Evolutionary conservation across 108 stramenopile genomes (phyloP).

Genomic region (Seminavis robusta): DNA sequence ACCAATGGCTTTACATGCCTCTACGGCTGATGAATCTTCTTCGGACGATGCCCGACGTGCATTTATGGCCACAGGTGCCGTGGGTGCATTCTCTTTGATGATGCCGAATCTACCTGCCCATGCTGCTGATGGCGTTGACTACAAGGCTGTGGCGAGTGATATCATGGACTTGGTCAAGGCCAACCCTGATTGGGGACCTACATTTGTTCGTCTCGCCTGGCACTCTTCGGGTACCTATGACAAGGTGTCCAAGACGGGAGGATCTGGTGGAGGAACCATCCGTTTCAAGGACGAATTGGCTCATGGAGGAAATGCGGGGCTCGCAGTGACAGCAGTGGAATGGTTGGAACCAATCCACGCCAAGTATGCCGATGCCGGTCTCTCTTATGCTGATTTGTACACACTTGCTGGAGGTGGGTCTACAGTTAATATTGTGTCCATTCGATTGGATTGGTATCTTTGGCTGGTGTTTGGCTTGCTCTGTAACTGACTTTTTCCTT

Average conservation of each 20-base stretch:
- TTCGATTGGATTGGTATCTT: neutral
- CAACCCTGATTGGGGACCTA: conserved; percentile 48
- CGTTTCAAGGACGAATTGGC: conserved; percentile 70
- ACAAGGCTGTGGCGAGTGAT: conserved; percentile 38
- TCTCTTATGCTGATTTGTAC: conserved; percentile 84
- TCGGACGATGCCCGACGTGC: too few species aligned
- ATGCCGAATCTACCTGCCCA: too few species aligned
- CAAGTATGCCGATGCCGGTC: conserved; percentile 46
- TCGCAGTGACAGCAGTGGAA: conserved; percentile 46
- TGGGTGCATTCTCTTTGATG: too few species aligned
- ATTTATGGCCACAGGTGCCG: too few species aligned
- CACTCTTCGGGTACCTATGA: conserved; percentile 73
- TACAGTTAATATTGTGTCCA: neutral
- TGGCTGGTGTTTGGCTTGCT: neutral
- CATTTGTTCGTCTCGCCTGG: conserved; percentile 70
- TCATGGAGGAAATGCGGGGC: conserved; percentile 72
- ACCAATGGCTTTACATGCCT: too few species aligned
- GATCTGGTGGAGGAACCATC: conserved; percentile 55
- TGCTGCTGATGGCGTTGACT: conserved; percentile 4
- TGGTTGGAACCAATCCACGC: conserved; percentile 66
- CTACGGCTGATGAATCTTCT: too few species aligned
- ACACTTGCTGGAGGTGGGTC: conserved; percentile 67
- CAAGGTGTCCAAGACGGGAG: conserved; percentile 50
- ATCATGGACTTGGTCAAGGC: conserved; percentile 45
- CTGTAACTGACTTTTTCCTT: neutral